phyloP scores from a whole-genome alignment of 768 basidiomycete genomes.

The Tulasnella sp. region DNA sequence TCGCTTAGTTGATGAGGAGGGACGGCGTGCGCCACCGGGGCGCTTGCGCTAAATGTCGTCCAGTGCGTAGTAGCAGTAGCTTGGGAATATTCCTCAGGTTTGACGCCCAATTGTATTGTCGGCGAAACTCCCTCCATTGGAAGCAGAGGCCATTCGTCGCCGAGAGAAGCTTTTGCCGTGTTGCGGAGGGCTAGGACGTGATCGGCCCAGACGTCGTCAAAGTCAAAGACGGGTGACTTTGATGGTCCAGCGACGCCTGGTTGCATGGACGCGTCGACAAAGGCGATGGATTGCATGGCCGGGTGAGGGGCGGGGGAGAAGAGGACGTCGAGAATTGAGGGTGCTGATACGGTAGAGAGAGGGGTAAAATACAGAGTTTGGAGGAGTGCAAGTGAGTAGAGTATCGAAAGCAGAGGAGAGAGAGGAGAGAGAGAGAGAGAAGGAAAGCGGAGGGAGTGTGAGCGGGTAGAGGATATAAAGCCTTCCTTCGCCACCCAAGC shows the following conservation, averaged over 20 bases:
- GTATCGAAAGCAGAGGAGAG: background rate
- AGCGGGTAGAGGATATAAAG: background rate
- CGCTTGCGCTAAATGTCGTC: background rate
- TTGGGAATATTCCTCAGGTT: background rate
- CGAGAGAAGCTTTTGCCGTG: background rate
- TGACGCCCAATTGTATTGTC: background rate
- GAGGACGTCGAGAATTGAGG: background rate
- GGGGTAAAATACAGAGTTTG: background rate
- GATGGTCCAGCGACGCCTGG: background rate
- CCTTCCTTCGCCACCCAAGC: background rate
- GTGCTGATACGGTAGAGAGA: background rate
- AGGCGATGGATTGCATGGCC: background rate
- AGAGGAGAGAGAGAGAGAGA: background rate
- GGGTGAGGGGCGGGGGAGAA: background rate
- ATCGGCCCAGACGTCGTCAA: constrained; percentile 6
- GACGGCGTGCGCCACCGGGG: background rate
- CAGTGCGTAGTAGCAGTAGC: background rate
- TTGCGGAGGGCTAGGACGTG: background rate
- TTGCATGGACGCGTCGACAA: background rate
- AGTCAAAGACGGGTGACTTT: constrained; percentile 4
- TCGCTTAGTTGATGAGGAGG: background rate
- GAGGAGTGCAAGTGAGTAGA: background rate
- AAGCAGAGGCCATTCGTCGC: background rate
- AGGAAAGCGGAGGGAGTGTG: background rate
- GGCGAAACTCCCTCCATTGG: background rate